Conservation (phyloP, 2,329 filamentous ascomycete species). For the Triangularia setosa region DNA sequence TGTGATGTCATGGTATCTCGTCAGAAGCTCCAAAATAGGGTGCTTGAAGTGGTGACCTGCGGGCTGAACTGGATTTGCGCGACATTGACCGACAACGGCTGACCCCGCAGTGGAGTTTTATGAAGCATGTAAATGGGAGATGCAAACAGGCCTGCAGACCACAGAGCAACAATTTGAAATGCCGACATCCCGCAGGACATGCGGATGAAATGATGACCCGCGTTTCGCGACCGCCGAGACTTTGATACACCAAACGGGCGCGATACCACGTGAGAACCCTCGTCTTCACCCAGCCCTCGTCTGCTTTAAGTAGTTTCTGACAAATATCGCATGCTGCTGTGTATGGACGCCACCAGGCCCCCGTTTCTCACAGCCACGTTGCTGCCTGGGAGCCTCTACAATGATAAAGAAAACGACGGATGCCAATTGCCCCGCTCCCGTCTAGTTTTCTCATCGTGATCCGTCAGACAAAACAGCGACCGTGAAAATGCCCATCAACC, state of each 20-base stretch:
- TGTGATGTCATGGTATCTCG: background rate
- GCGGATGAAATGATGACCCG: background rate
- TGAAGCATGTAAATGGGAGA: background rate
- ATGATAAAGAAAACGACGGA: background rate
- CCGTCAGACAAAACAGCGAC: background rate
- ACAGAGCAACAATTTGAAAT: background rate
- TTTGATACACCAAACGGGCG: background rate
- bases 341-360: background rate
- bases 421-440: background rate
- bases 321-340: background rate
- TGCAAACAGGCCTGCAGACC: background rate
- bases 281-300: background rate
- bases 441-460: background rate
- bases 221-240: background rate
- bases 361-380: background rate
- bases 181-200: background rate
- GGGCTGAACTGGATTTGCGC: too few relatives aligned
- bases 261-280: background rate
- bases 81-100: background rate
- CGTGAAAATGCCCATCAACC: conserved; percentile 16
- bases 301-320: background rate
- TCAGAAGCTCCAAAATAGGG: background rate
- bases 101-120: background rate
- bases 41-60: background rate
- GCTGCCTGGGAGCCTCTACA: background rate